Evolutionary conservation across 495 filamentous ascomycete genomes (phyloP), one percentile per base, ranked within the genome.

Genomic region (Jackrogersella minutella): DNA sequence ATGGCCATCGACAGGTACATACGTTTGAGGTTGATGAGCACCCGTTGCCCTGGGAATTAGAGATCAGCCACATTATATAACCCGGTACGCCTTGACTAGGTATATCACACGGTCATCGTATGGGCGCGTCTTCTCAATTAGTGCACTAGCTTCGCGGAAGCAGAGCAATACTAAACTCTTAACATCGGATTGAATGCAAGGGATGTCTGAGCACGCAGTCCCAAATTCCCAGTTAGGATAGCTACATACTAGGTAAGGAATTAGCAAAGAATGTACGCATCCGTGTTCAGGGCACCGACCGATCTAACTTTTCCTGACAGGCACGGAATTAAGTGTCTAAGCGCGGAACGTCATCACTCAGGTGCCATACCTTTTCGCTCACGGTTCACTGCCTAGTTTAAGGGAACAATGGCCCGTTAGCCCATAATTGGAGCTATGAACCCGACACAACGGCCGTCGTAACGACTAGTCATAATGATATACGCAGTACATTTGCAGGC

Each of bases 31-130:
- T 46, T 54, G 30, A 37, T 43, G 28, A 33, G 24, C 3, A 43
- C 2, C 66, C 66, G 19, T 28, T 21, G 10, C 28, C 6, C 30
- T 52, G 59, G 66, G 55, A 69, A 64, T 64, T 51, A 60, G 41
- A 50, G 24, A 51, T 44, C 34, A 54, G 41, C 59, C 55, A 64
- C 26, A 43, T 33, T 68, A 68, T 66, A 66, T 64, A 49, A 22
- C 28, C 14, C 26, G 37, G 13, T 41, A 47, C 30, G 31, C 7
- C 36, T 37, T 17, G 11, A 31, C 21, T 10, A n/a, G n/a, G n/a
- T n/a, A 50, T 17, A 58, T 40, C 17, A 30, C n/a, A 6, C 31
- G 11, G 16, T 11, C 21, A 34, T 14, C 10, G 16, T 9, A 11
- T 33, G 5, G 13, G 16, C 3, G 22, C 2, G 13, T 10, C 11